Evolutionary conservation across 345 rosid species (phyloP).

Genomic region (Citrus medica): DNA sequence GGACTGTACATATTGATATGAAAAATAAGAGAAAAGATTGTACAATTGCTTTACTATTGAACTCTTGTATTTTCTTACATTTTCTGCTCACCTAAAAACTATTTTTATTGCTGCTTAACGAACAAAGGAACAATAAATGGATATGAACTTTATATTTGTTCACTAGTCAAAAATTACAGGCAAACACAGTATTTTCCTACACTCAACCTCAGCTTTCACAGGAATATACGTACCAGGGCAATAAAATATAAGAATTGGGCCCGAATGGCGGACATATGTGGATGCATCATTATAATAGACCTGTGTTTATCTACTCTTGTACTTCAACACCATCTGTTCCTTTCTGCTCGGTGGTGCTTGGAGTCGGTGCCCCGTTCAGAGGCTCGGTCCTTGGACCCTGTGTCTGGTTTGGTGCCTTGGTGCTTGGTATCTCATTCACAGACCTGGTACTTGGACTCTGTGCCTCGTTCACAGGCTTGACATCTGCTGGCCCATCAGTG

Average conservation of each 20-base stretch:
- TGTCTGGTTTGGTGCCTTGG: slow-evolving; percentile 42
- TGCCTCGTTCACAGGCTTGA: slow-evolving; percentile 32
- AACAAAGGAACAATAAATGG: slow-evolving; percentile 34
- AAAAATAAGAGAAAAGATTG: slow-evolving; percentile 2
- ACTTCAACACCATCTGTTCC: slow-evolving; percentile 28
- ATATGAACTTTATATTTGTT: slow-evolving; percentile 22
- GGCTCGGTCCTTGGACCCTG: slow-evolving; percentile 28
- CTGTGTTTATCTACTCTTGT: slow-evolving; percentile 25
- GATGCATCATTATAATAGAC: background rate
- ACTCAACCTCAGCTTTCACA: slow-evolving; percentile 13
- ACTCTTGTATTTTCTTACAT: slow-evolving; percentile 19
- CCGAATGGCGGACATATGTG: background rate
- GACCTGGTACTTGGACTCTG: background rate
- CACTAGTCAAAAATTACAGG: slow-evolving; percentile 17
- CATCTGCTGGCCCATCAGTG: slow-evolving; percentile 35
- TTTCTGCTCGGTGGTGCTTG: slow-evolving; percentile 25
- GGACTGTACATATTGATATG: too few relatives aligned
- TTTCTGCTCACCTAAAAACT: slow-evolving; percentile 9
- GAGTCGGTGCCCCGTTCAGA: slow-evolving; percentile 18
- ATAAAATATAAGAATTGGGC: slow-evolving; percentile 11
- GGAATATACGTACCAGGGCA: slow-evolving; percentile 23
- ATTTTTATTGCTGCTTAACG: slow-evolving; percentile 24
- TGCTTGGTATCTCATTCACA: slow-evolving; percentile 12
- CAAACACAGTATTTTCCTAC: background rate
- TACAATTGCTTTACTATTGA: slow-evolving; percentile 21